Conservation (phyloP, 2,329 filamentous ascomycete species). For the Exophiala dermatitidis region DNA sequence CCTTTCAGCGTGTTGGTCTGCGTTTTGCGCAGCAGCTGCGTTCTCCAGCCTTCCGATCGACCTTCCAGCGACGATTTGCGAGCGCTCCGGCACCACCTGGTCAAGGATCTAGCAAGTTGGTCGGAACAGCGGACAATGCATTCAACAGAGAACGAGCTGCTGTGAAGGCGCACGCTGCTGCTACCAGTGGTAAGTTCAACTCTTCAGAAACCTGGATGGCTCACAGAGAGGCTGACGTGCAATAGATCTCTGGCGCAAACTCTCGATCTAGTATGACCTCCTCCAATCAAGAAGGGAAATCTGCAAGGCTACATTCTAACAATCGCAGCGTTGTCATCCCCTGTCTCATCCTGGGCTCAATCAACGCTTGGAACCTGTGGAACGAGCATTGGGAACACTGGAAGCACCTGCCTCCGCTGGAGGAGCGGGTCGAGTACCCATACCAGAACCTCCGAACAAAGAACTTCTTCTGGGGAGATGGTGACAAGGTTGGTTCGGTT, state of each 20-base stretch:
- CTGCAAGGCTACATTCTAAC: slow-evolving; percentile 6
- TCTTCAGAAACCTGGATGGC: slow-evolving; percentile 5
- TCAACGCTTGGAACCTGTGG: slow-evolving; percentile 90
- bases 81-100: slow-evolving; percentile 34
- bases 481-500: slow-evolving; percentile 68
- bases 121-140: slow-evolving; percentile 67
- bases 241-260: slow-evolving; percentile 87
- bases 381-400: slow-evolving; percentile 96
- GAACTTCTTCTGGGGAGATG: slow-evolving; percentile 92
- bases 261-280: slow-evolving; percentile 79
- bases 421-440: slow-evolving; percentile 86
- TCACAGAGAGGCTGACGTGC: slow-evolving; percentile 21
- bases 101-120: slow-evolving; percentile 38
- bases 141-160: slow-evolving; percentile 89
- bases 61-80: slow-evolving; percentile 64
- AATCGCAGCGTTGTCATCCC: slow-evolving; percentile 63
- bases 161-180: slow-evolving; percentile 82
- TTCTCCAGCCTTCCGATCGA: slow-evolving; percentile 47
- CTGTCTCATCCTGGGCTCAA: slow-evolving; percentile 59
- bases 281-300: background rate
- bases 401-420: slow-evolving; percentile 72
- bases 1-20: slow-evolving; percentile 55
- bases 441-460: slow-evolving; percentile 97
- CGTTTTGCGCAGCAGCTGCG: slow-evolving; percentile 58
- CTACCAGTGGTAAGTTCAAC: slow-evolving; percentile 61